phyloP scores from a whole-genome alignment of 441 rosid genomes.

The Brassica balearica region DNA sequence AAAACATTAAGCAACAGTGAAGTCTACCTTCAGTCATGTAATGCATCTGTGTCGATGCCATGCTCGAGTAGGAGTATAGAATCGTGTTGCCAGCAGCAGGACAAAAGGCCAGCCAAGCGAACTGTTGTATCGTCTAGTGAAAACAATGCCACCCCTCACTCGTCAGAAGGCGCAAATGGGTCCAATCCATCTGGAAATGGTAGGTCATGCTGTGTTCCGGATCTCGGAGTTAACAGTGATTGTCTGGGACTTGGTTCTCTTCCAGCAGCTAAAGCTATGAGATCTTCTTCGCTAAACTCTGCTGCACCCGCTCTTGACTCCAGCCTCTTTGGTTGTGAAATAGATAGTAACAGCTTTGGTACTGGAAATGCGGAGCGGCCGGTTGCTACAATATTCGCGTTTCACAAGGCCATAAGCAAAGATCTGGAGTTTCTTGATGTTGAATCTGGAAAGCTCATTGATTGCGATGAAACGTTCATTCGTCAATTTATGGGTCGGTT shows the following conservation, averaged over 20 bases:
- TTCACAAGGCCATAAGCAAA: slow-evolving; percentile 83
- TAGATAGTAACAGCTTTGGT: slow-evolving; percentile 55
- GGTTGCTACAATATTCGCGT: slow-evolving; percentile 77
- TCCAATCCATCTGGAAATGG: slow-evolving; percentile 48
- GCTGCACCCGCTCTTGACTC: slow-evolving; percentile 71
- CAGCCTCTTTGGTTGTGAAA: slow-evolving; percentile 76
- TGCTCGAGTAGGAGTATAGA: slow-evolving; percentile 37
- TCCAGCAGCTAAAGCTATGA: slow-evolving; percentile 62
- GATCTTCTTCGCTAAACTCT: slow-evolving; percentile 63
- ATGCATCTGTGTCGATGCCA: slow-evolving; percentile 43
- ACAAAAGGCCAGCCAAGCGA: slow-evolving; percentile 50
- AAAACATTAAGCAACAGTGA: slow-evolving; percentile 55
- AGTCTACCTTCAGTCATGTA: slow-evolving; percentile 47
- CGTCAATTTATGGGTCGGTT: slow-evolving; percentile 75
- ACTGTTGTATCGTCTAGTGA: slow-evolving; percentile 41
- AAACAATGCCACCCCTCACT: slow-evolving; percentile 38
- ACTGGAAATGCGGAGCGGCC: slow-evolving; percentile 60
- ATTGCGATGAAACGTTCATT: slow-evolving; percentile 66
- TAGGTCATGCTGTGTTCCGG: slow-evolving; percentile 68
- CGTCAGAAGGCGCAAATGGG: slow-evolving; percentile 43
- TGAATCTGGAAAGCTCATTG: slow-evolving; percentile 72
- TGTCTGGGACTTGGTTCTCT: slow-evolving; percentile 63
- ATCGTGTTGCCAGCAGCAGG: slow-evolving; percentile 46
- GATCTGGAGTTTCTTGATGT: slow-evolving; percentile 80
- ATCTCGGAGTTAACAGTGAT: slow-evolving; percentile 61